Conservation (phyloP, 1,284 basidiomycete species). For the Puccinia polysora region DNA sequence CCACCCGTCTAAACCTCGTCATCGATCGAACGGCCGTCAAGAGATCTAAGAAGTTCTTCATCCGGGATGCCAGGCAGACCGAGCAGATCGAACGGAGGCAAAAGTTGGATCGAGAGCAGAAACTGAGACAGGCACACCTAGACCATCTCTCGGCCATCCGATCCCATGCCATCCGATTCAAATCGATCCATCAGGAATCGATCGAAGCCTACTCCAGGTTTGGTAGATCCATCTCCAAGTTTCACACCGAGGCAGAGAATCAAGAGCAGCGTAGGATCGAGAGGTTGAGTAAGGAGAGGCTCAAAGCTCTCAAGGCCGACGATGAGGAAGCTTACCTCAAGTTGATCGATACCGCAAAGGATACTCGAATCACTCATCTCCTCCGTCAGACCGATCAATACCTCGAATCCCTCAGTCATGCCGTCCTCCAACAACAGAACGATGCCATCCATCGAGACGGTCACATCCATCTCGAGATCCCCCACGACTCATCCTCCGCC, state of each 20-base stretch:
- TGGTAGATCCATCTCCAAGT: conserved; percentile 55
- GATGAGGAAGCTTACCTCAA: conserved; percentile 99
- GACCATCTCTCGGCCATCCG: conserved; percentile 87
- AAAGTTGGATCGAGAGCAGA: conserved; percentile 81
- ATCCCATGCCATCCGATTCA: conserved; percentile 70
- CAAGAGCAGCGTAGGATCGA: conserved; percentile 69
- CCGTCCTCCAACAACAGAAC: conserved; percentile 88
- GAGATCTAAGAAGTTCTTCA: conserved; percentile 75
- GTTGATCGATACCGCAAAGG: conserved; percentile 97
- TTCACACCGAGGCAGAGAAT: conserved; percentile 55
- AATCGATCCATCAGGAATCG: conserved; percentile 61
- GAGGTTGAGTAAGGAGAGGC: conserved; percentile 92
- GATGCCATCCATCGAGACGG: conserved; percentile 60
- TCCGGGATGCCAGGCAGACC: conserved; percentile 83
- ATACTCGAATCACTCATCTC: conserved; percentile 96
- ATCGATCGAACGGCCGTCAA: conserved; percentile 89
- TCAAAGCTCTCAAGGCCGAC: conserved; percentile 93
- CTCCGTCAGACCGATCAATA: conserved; percentile 90
- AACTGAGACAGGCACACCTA: conserved; percentile 93
- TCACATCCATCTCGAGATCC: conserved; percentile 46
- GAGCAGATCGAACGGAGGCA: conserved; percentile 89
- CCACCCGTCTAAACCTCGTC: conserved; percentile 70
- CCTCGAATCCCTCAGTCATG: conserved; percentile 89
- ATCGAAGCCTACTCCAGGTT: conserved; percentile 45
- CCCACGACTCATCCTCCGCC: too few relatives aligned